Evolutionary conservation across 2,329 filamentous ascomycete genomes (phyloP), one percentile per base, ranked within the genome.

Genomic region (Parasarocladium wereldwijsianum): DNA sequence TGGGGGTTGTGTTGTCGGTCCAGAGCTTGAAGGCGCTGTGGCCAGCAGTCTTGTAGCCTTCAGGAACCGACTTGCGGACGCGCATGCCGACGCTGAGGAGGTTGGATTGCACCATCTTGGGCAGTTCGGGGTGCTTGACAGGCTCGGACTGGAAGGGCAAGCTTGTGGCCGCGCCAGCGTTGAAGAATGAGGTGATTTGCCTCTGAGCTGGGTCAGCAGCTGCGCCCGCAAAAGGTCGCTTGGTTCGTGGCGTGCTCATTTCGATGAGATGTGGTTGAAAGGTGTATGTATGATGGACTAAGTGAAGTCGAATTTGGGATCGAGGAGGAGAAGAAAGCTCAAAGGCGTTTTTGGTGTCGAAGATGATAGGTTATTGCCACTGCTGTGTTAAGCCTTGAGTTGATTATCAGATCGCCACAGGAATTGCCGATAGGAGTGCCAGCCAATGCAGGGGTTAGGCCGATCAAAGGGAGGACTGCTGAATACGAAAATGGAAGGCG

Each of bases 31-130:
- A 72, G 28, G 46, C 51, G 40, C 56, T 59, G 36, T 62, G 57
- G 31, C 47, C 43, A 38, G 49, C 51, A 2, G 82, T 93, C 60
- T 93, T 92, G 66, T 94, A 94, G 35, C 87, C 87, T 50, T 94
- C 86, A 1, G 84, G 79, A 6, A 96, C 80, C 8, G 81, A 81
- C 58, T 96, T 96, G 48, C 87, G 79, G 29, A 96, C 69, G 15
- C 87, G 77, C 85, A 94, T 94, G 44, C 87, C 87, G 39, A 96
- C 87, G 43, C 69, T 82, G 24, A 94, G 64, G n/a, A 96, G 74
- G 37, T 80, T 80, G 20, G 85, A 67, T 53, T 93, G 83, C 18
- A 92, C 64, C 6, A 62, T 62, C 15, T 64, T 53, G 2, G 82
- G 74, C 10, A 86, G 60, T 4, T 50, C 43, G 4, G 72, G 70